Percentiles rank a stretch among this genome's conserved stretches.
phyloP scores from a whole-genome alignment of 192 early-diverging fungal genomes.

The Martensiomyces pterosporus region DNA sequence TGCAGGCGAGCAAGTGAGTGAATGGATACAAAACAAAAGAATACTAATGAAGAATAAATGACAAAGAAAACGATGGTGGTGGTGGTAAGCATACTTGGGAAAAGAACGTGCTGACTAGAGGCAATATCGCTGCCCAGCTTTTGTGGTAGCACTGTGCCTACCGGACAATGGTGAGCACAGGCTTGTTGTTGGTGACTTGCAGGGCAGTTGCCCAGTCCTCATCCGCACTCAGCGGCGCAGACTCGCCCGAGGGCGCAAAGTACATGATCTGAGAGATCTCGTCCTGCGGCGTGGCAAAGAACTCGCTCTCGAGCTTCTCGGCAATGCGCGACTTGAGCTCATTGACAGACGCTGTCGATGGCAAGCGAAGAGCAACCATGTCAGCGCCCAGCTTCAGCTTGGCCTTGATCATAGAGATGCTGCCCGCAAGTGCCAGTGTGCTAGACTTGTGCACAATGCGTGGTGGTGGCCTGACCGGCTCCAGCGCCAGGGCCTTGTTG shows the following conservation, averaged over 20 bases:
- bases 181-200: slow-evolving; percentile 40
- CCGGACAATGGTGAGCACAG: slow-evolving; percentile 36
- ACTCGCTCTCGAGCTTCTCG: slow-evolving; percentile 50
- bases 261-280: slow-evolving; percentile 38
- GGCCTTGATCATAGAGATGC: slow-evolving; percentile 55
- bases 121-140: too few relatives aligned
- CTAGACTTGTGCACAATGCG: slow-evolving; percentile 37
- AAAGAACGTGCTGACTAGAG: background rate
- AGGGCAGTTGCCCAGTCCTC: slow-evolving; percentile 40
- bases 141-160: too few relatives aligned
- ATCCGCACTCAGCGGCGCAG: slow-evolving; percentile 30
- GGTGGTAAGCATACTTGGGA: background rate
- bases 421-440: slow-evolving; percentile 18
- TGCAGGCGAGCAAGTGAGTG: background rate
- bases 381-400: slow-evolving; percentile 69
- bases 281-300: slow-evolving; percentile 1
- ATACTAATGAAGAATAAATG: background rate
- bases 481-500: too few relatives aligned
- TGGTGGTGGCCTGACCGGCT: slow-evolving; percentile 6
- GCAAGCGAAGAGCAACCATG: slow-evolving; percentile 69
- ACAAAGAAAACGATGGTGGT: slow-evolving; percentile 1
- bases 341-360: slow-evolving; percentile 53
- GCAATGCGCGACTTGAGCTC: slow-evolving; percentile 58
- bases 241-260: slow-evolving; percentile 45
- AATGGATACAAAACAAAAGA: slow-evolving; percentile 2